These are phyloP conservation scores for Colletotrichum sp. DNA, from an alignment of 2,329 filamentous ascomycete species.

Conservation along the genomic window DNA sequence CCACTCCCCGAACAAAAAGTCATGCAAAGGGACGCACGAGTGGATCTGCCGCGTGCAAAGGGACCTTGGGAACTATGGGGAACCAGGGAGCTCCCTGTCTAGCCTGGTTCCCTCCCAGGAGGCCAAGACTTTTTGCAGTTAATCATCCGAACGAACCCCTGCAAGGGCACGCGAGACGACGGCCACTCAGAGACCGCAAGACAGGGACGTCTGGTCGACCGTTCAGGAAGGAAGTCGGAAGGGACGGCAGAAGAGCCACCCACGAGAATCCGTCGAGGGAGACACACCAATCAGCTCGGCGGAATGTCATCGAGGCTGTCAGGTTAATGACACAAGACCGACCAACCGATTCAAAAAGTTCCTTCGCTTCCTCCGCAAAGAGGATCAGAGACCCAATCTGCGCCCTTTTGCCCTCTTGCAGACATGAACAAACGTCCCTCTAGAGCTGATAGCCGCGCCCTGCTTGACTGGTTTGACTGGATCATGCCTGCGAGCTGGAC, in stretches of 20 bases:
- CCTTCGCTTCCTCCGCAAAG: neutral
- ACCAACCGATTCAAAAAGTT: constrained; percentile 7
- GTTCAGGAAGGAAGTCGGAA: constrained; percentile 11
- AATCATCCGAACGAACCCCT: constrained; percentile 8
- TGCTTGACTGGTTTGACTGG: neutral
- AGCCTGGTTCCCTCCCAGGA: neutral
- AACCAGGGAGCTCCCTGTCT: constrained; percentile 3
- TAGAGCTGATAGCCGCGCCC: neutral
- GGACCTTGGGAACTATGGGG: constrained; percentile 3
- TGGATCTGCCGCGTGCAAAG: constrained; percentile 18
- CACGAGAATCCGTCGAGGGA: neutral
- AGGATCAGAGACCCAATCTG: neutral
- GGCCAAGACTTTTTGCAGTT: neutral
- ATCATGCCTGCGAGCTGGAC: neutral
- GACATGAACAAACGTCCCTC: neutral
- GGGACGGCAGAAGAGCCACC: neutral
- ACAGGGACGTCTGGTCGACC: neutral
- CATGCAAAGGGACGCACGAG: neutral
- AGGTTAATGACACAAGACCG: constrained; percentile 7
- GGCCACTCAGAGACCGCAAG: neutral
- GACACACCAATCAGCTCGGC: neutral
- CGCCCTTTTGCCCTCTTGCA: neutral
- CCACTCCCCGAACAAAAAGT: constrained; percentile 4
- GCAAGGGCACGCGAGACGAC: neutral
- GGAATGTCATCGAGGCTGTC: neutral